Evolutionary conservation across 1,139 yeast genomes (phyloP).

Genomic region (Yamadazyma pseudoaaseri): DNA sequence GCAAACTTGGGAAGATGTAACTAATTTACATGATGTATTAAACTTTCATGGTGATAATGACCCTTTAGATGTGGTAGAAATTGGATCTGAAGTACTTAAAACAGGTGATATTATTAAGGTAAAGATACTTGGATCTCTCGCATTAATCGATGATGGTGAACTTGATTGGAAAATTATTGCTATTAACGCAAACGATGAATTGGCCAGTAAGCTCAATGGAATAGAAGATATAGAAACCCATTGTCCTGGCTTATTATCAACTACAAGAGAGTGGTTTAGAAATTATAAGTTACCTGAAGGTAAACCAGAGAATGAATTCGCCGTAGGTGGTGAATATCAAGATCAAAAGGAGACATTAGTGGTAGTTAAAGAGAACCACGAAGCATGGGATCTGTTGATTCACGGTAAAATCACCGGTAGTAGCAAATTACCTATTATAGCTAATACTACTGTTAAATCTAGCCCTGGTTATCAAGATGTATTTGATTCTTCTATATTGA

Average conservation of each 20-base stretch:
- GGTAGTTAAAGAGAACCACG: conserved; percentile 65
- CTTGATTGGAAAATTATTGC: conserved; percentile 92
- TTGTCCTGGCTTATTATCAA: conserved; percentile 78
- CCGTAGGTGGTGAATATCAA: conserved; percentile 80
- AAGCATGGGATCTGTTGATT: conserved; percentile 71
- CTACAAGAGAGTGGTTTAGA: conserved; percentile 89
- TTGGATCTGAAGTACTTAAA: conserved; percentile 68
- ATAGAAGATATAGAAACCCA: conserved; percentile 72
- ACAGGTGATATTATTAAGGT: conserved; percentile 81
- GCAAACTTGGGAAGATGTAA: conserved; percentile 94
- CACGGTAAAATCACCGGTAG: conserved; percentile 42
- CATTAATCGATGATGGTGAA: conserved; percentile 88
- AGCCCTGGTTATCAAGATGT: conserved; percentile 37
- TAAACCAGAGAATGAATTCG: conserved; percentile 83
- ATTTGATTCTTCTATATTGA: conserved; percentile 15
- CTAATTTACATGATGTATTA: conserved; percentile 59
- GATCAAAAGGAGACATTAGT: conserved; percentile 71
- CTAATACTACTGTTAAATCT: conserved; percentile 61
- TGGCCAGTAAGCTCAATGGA: conserved; percentile 69
- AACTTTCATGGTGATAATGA: conserved; percentile 83
- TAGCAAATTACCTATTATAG: conserved; percentile 45
- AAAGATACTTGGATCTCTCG: conserved; percentile 82
- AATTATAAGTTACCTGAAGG: conserved; percentile 91
- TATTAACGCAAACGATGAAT: conserved; percentile 71
- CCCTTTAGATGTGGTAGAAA: conserved; percentile 89